A percentile compares a stretch with the other conserved stretches of the same genome.
These are phyloP conservation scores for Flaveria brownii DNA, from an alignment of 129 eudicot genomes.

Conservation along the genomic window DNA sequence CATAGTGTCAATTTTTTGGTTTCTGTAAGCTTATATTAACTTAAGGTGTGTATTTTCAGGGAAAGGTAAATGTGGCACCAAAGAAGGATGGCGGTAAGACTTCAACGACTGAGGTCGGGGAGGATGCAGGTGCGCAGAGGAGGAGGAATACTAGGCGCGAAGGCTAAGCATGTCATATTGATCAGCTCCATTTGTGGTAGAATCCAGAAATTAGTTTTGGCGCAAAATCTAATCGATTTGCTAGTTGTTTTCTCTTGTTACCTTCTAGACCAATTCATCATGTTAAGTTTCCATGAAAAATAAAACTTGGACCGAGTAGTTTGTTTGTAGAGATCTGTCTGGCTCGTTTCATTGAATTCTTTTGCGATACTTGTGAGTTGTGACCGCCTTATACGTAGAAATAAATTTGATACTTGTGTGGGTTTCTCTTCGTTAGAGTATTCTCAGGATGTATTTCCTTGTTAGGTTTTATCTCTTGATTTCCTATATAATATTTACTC, in stretches of 20 bases:
- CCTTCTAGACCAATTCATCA: neutral
- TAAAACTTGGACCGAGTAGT: constrained; percentile 15
- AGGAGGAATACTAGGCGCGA: constrained; percentile 59
- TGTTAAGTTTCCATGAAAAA: neutral
- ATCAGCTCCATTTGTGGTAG: constrained; percentile 27
- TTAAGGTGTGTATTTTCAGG: constrained; percentile 24
- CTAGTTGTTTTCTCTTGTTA: neutral
- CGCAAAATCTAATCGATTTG: constrained; percentile 12
- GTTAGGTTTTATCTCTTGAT: no score
- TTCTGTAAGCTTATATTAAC: neutral
- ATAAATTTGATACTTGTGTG: neutral
- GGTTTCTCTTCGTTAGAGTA: neutral
- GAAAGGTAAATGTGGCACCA: constrained; percentile 26
- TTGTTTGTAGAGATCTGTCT: neutral
- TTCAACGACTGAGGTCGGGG: constrained; percentile 36
- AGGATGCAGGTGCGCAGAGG: constrained; percentile 51
- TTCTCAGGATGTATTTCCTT: no score
- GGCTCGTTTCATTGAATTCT: neutral
- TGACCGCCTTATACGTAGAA: constrained; percentile 10
- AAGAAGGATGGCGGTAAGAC: constrained; percentile 44
- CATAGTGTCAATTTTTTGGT: neutral
- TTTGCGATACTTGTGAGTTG: constrained; percentile 4
- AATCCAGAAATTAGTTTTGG: constrained; percentile 33
- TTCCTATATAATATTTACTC: no score
- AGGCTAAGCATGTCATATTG: constrained; percentile 17